A percentile compares a stretch with the other conserved stretches of the same genome.
phyloP scores from a whole-genome alignment of 305 asterid species.

The Rubia tinctorum region DNA sequence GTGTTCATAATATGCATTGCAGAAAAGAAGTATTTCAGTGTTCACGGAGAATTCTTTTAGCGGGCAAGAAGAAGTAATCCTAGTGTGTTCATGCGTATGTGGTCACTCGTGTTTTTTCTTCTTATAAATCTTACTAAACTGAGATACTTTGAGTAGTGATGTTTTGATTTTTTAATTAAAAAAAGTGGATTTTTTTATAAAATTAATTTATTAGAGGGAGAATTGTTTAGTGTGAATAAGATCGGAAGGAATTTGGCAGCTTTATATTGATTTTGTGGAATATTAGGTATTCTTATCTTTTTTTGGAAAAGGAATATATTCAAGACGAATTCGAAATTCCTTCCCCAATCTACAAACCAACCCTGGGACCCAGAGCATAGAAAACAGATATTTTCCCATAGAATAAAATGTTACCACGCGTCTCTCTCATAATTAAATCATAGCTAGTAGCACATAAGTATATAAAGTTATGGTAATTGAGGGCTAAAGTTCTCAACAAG shows the following conservation, averaged over 20 bases:
- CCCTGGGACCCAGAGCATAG: neutral
- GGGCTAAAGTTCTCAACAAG: too few species aligned
- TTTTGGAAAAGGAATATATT: slow-evolving; percentile 18
- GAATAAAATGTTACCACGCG: neutral
- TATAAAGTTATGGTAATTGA: too few species aligned
- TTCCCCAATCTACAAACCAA: neutral
- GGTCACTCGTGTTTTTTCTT: too few species aligned
- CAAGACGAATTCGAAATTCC: slow-evolving; percentile 3
- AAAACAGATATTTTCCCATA: neutral
- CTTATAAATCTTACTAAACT: neutral
- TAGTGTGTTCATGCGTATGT: too few species aligned
- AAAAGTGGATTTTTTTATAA: too few species aligned
- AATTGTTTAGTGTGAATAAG: neutral
- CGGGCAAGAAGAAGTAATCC: too few species aligned
- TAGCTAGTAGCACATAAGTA: too few species aligned
- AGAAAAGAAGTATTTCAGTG: too few species aligned
- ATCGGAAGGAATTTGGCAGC: neutral
- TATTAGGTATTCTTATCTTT: neutral
- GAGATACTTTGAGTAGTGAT: neutral
- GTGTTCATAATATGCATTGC: too few species aligned
- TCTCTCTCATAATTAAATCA: too few species aligned
- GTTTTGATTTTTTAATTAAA: too few species aligned
- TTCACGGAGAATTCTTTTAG: too few species aligned
- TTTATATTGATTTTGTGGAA: slow-evolving; percentile 9
- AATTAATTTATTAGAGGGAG: neutral